Percentiles rank a stretch among this genome's conserved stretches.
Evolutionary conservation across 2,329 filamentous ascomycete genomes (phyloP).

Genomic region (Botrytis hyacinthi): DNA sequence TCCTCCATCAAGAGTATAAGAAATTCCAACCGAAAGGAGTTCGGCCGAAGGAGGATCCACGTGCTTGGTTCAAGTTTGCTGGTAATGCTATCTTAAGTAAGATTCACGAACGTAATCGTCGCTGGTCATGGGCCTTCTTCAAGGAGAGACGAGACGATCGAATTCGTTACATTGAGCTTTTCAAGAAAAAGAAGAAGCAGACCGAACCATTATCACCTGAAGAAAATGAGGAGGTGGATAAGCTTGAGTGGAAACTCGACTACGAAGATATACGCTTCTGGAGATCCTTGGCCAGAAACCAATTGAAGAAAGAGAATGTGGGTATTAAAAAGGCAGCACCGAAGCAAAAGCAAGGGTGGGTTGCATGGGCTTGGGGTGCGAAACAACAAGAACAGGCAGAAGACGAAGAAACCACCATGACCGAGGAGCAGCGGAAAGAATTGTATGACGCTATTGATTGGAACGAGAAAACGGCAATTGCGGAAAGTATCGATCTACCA

Average conservation of each 20-base stretch:
- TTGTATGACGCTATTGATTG: constrained; percentile 97
- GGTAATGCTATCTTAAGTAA: constrained; percentile 85
- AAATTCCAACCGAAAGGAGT: constrained; percentile 81
- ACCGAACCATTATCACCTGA: constrained; percentile 64
- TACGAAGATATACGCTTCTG: constrained; percentile 98
- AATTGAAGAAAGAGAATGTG: constrained; percentile 92
- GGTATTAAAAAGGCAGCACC: constrained; percentile 70
- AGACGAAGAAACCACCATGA: constrained; percentile 81
- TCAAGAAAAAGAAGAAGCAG: constrained; percentile 83
- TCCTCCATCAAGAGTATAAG: constrained; percentile 96
- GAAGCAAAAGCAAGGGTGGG: constrained; percentile 77
- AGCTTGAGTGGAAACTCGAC: constrained; percentile 79
- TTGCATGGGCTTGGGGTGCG: constrained; percentile 86
- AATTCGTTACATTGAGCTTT: constrained; percentile 83
- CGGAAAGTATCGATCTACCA: constrained; percentile 84
- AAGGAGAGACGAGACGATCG: constrained; percentile 89
- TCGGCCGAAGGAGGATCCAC: constrained; percentile 82
- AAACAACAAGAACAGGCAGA: constrained; percentile 60
- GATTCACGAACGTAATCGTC: constrained; percentile 89
- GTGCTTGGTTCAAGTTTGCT: constrained; percentile 90
- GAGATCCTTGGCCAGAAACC: constrained; percentile 89
- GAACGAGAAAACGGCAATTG: constrained; percentile 89
- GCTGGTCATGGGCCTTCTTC: constrained; percentile 97
- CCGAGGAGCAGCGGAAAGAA: constrained; percentile 92
- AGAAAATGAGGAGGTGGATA: constrained; percentile 70